phyloP scores from a whole-genome alignment of 176 grass and related monocot genomes.

The Carex kokanica region DNA sequence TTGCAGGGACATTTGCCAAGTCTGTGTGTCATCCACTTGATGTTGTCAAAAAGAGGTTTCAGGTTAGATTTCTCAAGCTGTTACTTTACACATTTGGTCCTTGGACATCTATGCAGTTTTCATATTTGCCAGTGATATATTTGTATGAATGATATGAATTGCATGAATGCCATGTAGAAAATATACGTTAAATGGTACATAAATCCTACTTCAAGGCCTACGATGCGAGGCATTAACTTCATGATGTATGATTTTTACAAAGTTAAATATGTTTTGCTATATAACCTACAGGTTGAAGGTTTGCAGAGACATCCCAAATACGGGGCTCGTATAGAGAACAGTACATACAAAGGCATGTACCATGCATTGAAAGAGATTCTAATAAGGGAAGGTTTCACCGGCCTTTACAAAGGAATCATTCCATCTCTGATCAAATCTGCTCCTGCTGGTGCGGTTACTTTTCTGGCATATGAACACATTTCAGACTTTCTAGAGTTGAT shows the following conservation, averaged over 20 bases:
- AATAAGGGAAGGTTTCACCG: constrained; percentile 55
- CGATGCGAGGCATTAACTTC: not conserved
- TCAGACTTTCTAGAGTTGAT: constrained; percentile 75
- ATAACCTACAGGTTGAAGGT: constrained; percentile 70
- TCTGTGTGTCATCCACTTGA: constrained; percentile 89
- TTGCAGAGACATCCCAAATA: constrained; percentile 85
- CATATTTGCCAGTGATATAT: not conserved
- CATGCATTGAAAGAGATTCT: constrained; percentile 85
- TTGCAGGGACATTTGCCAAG: constrained; percentile 84
- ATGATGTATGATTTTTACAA: not conserved
- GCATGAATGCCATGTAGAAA: not conserved
- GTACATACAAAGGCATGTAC: constrained; percentile 71
- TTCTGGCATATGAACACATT: constrained; percentile 86
- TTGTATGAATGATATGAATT: not conserved
- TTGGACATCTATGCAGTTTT: not conserved
- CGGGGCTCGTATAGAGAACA: constrained; percentile 61
- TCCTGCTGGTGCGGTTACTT: constrained; percentile 91
- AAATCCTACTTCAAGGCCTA: not conserved
- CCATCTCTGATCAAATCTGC: constrained; percentile 93
- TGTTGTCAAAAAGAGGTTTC: constrained; percentile 96
- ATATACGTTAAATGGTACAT: not conserved
- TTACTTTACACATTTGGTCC: not conserved
- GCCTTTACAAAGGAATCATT: constrained; percentile 90
- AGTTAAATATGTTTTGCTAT: not conserved
- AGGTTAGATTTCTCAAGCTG: constrained; percentile 41